A percentile compares a stretch with the other conserved stretches of the same genome.
These are phyloP conservation scores for Euphorbia lathyris DNA, from an alignment of 345 rosid genomes.

Conservation along the genomic window DNA sequence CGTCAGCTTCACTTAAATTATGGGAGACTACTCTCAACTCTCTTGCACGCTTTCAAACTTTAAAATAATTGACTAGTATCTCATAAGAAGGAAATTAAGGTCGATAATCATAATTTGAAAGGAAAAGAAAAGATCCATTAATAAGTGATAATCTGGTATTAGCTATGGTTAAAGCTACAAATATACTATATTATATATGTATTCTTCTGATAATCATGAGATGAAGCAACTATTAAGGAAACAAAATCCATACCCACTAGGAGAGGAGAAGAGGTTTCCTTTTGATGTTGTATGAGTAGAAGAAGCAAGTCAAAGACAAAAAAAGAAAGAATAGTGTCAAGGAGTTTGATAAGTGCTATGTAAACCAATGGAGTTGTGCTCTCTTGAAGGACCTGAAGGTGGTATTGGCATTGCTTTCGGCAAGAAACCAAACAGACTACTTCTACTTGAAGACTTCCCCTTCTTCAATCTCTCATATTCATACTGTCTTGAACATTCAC, in stretches of 20 bases:
- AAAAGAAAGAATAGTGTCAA: neutral
- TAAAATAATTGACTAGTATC: too few relatives aligned
- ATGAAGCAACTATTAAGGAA: too few relatives aligned
- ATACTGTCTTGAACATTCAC: conserved; percentile 28
- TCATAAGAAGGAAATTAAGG: too few relatives aligned
- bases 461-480: conserved; percentile 25
- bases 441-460: conserved; percentile 27
- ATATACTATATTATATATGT: too few relatives aligned
- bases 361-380: conserved; percentile 51
- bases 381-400: conserved; percentile 68
- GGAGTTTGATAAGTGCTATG: conserved; percentile 23
- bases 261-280: neutral
- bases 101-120: too few relatives aligned
- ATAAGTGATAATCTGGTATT: neutral
- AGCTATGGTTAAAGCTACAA: neutral
- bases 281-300: neutral
- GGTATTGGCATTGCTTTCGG: conserved; percentile 63
- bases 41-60: conserved; percentile 9
- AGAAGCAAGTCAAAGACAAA: too few relatives aligned
- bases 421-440: conserved; percentile 41
- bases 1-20: conserved; percentile 16
- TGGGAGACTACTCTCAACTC: neutral
- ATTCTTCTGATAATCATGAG: neutral
- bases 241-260: neutral
- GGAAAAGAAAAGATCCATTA: too few relatives aligned